Conservation (phyloP, 805 yeast species). For the Hanseniaspora pseudoguilliermondii region DNA sequence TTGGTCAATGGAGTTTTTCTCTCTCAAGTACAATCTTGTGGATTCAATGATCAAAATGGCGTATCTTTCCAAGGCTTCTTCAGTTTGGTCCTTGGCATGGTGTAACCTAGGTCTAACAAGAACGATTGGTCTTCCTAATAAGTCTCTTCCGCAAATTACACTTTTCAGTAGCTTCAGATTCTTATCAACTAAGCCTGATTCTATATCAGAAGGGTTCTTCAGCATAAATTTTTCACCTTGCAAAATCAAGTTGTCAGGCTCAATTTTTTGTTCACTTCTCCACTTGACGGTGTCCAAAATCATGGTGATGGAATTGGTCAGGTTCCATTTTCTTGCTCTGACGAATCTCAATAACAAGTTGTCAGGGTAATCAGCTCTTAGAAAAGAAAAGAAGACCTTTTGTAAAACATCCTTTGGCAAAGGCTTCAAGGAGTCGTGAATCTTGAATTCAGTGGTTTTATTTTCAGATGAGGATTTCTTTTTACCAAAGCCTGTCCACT, state of each 20-base stretch:
- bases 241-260: conserved; percentile 47
- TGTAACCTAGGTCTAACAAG: conserved; percentile 71
- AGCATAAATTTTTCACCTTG: conserved; percentile 61
- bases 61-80: conserved; percentile 60
- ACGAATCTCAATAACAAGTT: conserved; percentile 60
- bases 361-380: conserved; percentile 74
- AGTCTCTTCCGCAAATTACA: conserved; percentile 61
- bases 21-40: conserved; percentile 60
- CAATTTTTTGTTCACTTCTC: conserved; percentile 44
- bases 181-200: conserved; percentile 30
- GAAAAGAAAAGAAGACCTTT: conserved; percentile 42
- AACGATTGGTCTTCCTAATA: conserved; percentile 63
- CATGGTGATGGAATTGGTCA: conserved; percentile 58
- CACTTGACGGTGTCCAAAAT: conserved; percentile 59
- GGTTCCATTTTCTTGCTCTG: conserved; percentile 79
- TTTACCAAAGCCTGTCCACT: conserved; percentile 8
- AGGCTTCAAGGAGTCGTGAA: conserved; percentile 39
- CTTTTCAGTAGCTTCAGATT: conserved; percentile 52
- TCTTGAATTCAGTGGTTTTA: conserved; percentile 28
- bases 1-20: conserved; percentile 49
- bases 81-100: conserved; percentile 51
- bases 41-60: conserved; percentile 69
- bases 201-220: conserved; percentile 26
- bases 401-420: conserved; percentile 41
- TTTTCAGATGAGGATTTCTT: conserved; percentile 17